Evolutionary conservation across 164 flowering plant species (phyloP).

Genomic region (Umbellularia californica): DNA sequence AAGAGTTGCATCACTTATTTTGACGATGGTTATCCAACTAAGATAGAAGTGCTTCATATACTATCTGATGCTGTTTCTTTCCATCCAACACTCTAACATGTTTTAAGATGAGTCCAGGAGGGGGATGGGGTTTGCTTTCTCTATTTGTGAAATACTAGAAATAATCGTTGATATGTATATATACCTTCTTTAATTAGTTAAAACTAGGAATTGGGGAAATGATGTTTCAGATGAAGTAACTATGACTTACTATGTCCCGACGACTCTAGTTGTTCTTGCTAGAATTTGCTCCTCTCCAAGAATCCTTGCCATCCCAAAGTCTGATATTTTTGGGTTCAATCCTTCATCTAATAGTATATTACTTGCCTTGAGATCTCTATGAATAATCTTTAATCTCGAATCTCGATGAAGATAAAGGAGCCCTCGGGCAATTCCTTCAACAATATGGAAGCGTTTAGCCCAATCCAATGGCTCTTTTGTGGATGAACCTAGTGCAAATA

Average conservation of each 20-base stretch:
- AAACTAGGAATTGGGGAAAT: background rate
- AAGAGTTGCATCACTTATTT: too few relatives aligned
- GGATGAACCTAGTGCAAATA: slow-evolving; percentile 23
- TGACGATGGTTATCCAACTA: too few relatives aligned
- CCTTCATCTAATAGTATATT: slow-evolving; percentile 45
- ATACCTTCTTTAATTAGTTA: background rate
- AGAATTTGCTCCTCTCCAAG: slow-evolving; percentile 26
- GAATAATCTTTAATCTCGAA: slow-evolving; percentile 46
- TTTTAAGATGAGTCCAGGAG: background rate
- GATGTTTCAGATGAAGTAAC: background rate
- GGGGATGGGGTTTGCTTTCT: too few relatives aligned
- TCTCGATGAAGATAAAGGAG: slow-evolving; percentile 59
- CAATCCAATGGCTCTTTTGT: slow-evolving; percentile 16
- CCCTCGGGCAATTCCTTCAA: slow-evolving; percentile 48
- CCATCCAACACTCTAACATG: background rate
- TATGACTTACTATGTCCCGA: slow-evolving; percentile 38
- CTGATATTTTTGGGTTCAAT: slow-evolving; percentile 45
- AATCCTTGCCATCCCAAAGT: slow-evolving; percentile 52
- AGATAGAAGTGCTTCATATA: too few relatives aligned
- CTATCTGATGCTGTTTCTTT: background rate
- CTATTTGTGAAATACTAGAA: background rate
- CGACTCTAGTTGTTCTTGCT: slow-evolving; percentile 22
- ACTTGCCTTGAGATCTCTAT: slow-evolving; percentile 56
- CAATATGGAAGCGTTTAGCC: slow-evolving; percentile 25
- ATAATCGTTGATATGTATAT: background rate